phyloP scores from a whole-genome alignment of 2,329 filamentous ascomycete genomes.

The Xylaria sp. region DNA sequence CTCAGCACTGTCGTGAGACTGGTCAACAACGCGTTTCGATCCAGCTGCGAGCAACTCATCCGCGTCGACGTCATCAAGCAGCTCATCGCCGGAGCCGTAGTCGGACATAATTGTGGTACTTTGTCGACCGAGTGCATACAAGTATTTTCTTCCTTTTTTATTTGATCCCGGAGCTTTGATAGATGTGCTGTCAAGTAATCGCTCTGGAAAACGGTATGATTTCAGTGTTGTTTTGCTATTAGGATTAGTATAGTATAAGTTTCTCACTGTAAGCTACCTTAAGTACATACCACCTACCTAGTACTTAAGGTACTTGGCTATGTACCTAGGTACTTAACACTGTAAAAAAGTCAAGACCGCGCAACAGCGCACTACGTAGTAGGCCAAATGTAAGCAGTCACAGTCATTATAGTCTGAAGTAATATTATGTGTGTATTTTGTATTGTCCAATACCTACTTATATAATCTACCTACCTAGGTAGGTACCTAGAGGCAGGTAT shows the following conservation, averaged over 20 bases:
- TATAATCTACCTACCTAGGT: too few species aligned
- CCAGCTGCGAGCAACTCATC: conserved; percentile 38
- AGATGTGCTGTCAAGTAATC: neutral
- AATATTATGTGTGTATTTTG: too few species aligned
- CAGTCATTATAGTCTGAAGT: too few species aligned
- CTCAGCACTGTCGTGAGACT: conserved; percentile 1
- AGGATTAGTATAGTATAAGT: neutral
- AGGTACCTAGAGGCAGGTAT: neutral
- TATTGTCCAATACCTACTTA: neutral
- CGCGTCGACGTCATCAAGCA: conserved; percentile 47
- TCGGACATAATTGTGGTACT: conserved; percentile 45
- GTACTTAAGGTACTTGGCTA: too few species aligned
- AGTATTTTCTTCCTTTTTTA: neutral
- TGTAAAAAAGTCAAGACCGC: neutral
- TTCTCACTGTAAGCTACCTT: neutral
- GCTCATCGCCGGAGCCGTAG: conserved; percentile 51
- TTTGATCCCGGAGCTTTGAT: neutral
- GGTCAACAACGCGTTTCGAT: conserved; percentile 29
- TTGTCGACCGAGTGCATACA: conserved; percentile 12
- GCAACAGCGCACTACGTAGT: neutral
- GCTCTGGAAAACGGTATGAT: neutral
- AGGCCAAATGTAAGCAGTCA: neutral
- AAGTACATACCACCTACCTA: too few species aligned
- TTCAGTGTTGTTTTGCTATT: too few species aligned
- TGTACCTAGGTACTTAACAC: neutral